Evolutionary conservation across 441 rosid genomes (phyloP), one percentile per base, ranked within the genome.

Genomic region (Euphorbia schlechtendalii): DNA sequence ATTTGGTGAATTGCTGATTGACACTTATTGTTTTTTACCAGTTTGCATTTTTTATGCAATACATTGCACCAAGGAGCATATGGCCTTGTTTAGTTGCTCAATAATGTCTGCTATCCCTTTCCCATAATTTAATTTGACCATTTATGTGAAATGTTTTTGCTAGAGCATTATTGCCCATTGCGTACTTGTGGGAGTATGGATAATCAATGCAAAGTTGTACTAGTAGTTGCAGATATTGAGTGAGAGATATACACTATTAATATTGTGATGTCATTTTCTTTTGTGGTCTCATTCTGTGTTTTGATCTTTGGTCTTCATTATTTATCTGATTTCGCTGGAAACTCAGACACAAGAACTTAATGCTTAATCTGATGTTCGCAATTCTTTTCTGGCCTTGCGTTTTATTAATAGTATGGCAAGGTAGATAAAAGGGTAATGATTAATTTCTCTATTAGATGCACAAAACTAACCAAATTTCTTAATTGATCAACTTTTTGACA

Each of bases 61-160:
- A 32, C 55, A 36, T 46, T 52, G 55, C 59, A 62, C 32, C 58
- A 30, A 18, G 15, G 62, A 58, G 11, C 11, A 51, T 41, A 5
- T 49, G 8, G 24, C n/a, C 17, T 14, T 24, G 36, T 63, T 20
- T 24, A 25, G 56, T 53, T 2, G 21, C 54, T 56, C 51, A 12
- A 41, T 28, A 28, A 21, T 17, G 45, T 40, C 43, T 21, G 1
- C 52, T 12, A 8, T 40, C 61, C 41, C 22, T 20, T 43, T 45
- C 55, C 48, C 32, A 21, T 55, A 5, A 53, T 65, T 41, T 15
- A 15, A 38, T 40, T 40, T 40, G 45, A 8, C 45, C 45, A 40
- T 40, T 40, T 2, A 40, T 40, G 38, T 65, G 41, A 25, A n/a
- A 25, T 41, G 27, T 30, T 74, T 69, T 54, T 46, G 60, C 24